Conservation (phyloP, 108 stramenopile genomes). For the Craspedostauros australis region DNA sequence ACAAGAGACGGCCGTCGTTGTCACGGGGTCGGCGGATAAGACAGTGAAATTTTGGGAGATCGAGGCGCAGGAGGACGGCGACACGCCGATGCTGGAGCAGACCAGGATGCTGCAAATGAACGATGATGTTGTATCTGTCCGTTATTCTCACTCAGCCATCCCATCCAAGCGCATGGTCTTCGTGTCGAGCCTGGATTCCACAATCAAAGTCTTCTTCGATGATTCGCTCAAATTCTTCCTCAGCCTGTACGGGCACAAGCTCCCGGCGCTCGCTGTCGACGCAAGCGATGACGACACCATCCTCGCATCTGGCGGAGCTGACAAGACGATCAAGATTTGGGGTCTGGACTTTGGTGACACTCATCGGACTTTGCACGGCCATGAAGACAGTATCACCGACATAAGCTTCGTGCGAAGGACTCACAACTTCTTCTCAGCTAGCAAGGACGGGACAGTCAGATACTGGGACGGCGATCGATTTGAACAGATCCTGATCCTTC, state of each 20-base stretch:
- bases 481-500: slow-evolving; percentile 85
- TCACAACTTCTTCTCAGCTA: slow-evolving; percentile 93
- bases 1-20: slow-evolving; percentile 40
- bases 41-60: slow-evolving; percentile 95
- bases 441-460: slow-evolving; percentile 90
- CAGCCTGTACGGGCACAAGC: slow-evolving; percentile 95
- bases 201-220: slow-evolving; percentile 97
- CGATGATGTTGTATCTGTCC: slow-evolving; percentile 93
- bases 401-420: slow-evolving; percentile 81
- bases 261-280: slow-evolving; percentile 93
- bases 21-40: slow-evolving; percentile 93
- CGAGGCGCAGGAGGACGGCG: slow-evolving; percentile 43
- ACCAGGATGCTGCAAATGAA: slow-evolving; percentile 88
- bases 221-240: slow-evolving; percentile 98
- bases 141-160: slow-evolving; percentile 76
- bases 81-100: slow-evolving; percentile 75
- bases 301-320: slow-evolving; percentile 92
- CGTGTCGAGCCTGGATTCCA: slow-evolving; percentile 89
- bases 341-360: slow-evolving; percentile 99
- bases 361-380: slow-evolving; percentile 94
- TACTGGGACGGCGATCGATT: slow-evolving; percentile 98
- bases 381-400: slow-evolving; percentile 93
- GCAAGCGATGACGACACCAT: slow-evolving; percentile 91
- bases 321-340: slow-evolving; percentile 98
- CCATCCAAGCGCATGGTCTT: slow-evolving; percentile 64